phyloP scores from a whole-genome alignment of 1,139 yeast genomes.

The Blastobotrys elegans region DNA sequence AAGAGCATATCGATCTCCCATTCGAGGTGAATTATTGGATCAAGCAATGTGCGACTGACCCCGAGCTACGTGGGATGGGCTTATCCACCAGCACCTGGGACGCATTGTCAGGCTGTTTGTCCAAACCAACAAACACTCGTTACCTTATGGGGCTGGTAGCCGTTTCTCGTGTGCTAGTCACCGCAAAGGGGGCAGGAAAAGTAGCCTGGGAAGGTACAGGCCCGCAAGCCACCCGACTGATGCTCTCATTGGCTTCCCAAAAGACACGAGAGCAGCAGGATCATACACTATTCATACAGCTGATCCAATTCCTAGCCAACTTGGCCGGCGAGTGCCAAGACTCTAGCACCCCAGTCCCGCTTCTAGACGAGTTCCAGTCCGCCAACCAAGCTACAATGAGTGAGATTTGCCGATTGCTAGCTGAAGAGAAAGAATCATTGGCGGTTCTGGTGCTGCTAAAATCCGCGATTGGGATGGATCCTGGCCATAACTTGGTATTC shows the following conservation, averaged over 20 bases:
- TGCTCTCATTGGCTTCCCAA: background rate
- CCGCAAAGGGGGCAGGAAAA: conserved; percentile 18
- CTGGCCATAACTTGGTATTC: conserved; percentile 2
- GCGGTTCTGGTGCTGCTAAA: conserved; percentile 15
- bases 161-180: conserved; percentile 23
- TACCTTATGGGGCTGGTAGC: conserved; percentile 23
- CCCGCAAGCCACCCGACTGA: background rate
- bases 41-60: background rate
- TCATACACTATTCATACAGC: background rate
- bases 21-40: background rate
- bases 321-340: background rate
- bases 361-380: background rate
- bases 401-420: conserved; percentile 5
- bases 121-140: conserved; percentile 7
- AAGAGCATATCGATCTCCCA: background rate
- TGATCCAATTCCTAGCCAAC: conserved; percentile 2
- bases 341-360: background rate
- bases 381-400: background rate
- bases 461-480: conserved; percentile 7
- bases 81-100: background rate
- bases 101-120: background rate
- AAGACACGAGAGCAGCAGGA: background rate
- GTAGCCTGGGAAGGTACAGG: conserved; percentile 19
- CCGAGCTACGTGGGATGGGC: background rate
- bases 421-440: conserved; percentile 6